Conservation (phyloP, 2,329 filamentous ascomycete genomes). For the Ophiognomonia clavigignenti-juglandacearum region DNA sequence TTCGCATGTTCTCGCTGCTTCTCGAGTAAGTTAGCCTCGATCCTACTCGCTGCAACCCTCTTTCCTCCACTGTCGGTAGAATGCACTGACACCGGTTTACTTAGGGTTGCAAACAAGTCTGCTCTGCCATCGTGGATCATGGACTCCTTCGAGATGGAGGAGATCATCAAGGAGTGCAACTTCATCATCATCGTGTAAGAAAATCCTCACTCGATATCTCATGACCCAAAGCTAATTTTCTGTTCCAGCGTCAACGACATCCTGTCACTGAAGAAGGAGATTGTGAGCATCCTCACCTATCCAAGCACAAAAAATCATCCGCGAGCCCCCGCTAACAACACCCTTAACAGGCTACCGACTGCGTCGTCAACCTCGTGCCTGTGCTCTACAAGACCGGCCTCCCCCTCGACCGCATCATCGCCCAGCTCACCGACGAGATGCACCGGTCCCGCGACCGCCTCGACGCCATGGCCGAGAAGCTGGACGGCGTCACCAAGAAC, state of each 20-base stretch:
- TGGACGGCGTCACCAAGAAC: slow-evolving; percentile 6
- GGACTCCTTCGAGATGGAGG: slow-evolving; percentile 17
- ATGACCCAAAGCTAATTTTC: not conserved
- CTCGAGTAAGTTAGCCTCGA: slow-evolving; percentile 14
- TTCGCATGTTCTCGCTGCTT: slow-evolving; percentile 17
- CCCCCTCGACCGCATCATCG: slow-evolving; percentile 4
- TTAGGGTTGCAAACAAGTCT: slow-evolving; percentile 13
- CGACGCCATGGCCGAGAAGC: slow-evolving; percentile 3
- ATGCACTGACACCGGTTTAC: not conserved
- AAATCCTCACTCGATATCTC: fast-evolving
- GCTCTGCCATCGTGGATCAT: slow-evolving; percentile 16
- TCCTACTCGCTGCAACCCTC: not conserved
- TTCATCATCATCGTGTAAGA: slow-evolving; percentile 19
- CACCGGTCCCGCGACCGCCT: slow-evolving; percentile 14
- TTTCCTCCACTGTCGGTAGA: not conserved
- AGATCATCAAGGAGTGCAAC: slow-evolving; percentile 16
- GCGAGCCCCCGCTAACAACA: not conserved
- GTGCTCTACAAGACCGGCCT: slow-evolving; percentile 16
- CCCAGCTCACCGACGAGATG: slow-evolving; percentile 9
- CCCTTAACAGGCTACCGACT: slow-evolving; percentile 16
- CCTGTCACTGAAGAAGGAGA: slow-evolving; percentile 20
- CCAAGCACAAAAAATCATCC: not conserved
- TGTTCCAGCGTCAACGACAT: slow-evolving; percentile 18
- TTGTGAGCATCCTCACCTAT: slow-evolving; percentile 9
- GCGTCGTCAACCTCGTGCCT: slow-evolving; percentile 18